These are phyloP conservation scores for Fusarium continuum DNA, from an alignment of 2,329 filamentous ascomycete genomes.

Conservation along the genomic window DNA sequence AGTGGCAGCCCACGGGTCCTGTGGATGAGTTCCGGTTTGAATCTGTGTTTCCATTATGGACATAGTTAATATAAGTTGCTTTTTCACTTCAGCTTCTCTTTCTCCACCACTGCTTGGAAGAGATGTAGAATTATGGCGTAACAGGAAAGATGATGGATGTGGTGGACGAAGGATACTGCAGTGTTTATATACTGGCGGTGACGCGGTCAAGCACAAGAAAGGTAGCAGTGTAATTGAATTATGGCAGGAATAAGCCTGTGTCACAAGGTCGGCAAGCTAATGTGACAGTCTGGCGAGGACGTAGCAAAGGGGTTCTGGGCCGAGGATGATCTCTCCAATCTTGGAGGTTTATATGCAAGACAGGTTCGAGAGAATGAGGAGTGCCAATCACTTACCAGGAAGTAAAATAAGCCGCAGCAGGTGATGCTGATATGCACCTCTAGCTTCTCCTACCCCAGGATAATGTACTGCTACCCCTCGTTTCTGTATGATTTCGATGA, in stretches of 20 bases:
- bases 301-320: not conserved
- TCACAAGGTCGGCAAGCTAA: constrained; percentile 15
- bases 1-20: constrained; percentile 37
- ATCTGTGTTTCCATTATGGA: constrained; percentile 42
- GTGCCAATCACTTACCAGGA: constrained; percentile 33
- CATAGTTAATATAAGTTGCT: constrained; percentile 26
- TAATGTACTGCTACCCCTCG: constrained; percentile 18
- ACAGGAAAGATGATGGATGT: not conserved
- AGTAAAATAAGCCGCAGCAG: constrained; percentile 30
- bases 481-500: constrained; percentile 19
- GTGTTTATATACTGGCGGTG: constrained; percentile 9
- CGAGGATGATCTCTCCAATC: constrained; percentile 16
- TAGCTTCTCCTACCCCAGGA: constrained; percentile 21
- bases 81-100: not conserved
- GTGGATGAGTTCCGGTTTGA: constrained; percentile 18
- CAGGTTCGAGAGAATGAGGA: not conserved
- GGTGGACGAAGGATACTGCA: not conserved
- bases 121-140: not conserved
- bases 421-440: constrained; percentile 26
- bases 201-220: constrained; percentile 2
- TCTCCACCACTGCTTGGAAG: not conserved
- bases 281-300: constrained; percentile 5
- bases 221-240: constrained; percentile 1
- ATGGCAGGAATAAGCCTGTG: constrained; percentile 9
- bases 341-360: constrained; percentile 17